Percentiles rank a stretch among this genome's conserved stretches.
These are phyloP conservation scores for Aristolochia californica DNA, from an alignment of 164 flowering plant genomes.

Conservation along the genomic window DNA sequence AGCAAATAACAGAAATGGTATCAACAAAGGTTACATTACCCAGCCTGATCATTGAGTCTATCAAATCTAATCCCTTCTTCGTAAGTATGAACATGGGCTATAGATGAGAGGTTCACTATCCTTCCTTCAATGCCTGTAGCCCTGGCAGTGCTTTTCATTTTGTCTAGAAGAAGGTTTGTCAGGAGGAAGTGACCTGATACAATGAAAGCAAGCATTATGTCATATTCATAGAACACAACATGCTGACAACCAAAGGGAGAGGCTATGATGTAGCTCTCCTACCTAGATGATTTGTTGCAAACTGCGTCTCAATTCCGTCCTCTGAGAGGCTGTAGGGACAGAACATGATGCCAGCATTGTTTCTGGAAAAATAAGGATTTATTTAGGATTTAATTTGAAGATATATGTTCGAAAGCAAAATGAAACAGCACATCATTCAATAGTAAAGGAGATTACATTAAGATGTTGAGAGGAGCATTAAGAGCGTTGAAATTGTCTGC, in stretches of 20 bases:
- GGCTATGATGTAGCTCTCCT: neutral
- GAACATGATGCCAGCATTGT: conserved; percentile 95
- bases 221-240: neutral
- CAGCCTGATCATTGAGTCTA: conserved; percentile 37
- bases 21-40: conserved; percentile 24
- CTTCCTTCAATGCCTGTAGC: conserved; percentile 68
- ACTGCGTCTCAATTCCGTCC: conserved; percentile 84
- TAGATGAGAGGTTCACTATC: conserved; percentile 79
- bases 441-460: conserved; percentile 39
- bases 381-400: neutral
- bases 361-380: conserved; percentile 34
- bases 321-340: conserved; percentile 79
- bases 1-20: neutral
- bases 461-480: conserved; percentile 74
- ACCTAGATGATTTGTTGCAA: conserved; percentile 95
- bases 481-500: conserved; percentile 50
- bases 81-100: conserved; percentile 67
- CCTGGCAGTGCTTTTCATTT: conserved; percentile 74
- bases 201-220: neutral
- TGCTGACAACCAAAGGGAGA: neutral
- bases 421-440: neutral
- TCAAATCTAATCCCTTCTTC: conserved; percentile 57
- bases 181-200: conserved; percentile 79
- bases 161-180: conserved; percentile 87
- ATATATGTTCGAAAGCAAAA: neutral